Percentiles rank a stretch among this genome's conserved stretches.
Conservation (phyloP, 2,329 filamentous ascomycete genomes). For the Ceratocystis cubensis region DNA sequence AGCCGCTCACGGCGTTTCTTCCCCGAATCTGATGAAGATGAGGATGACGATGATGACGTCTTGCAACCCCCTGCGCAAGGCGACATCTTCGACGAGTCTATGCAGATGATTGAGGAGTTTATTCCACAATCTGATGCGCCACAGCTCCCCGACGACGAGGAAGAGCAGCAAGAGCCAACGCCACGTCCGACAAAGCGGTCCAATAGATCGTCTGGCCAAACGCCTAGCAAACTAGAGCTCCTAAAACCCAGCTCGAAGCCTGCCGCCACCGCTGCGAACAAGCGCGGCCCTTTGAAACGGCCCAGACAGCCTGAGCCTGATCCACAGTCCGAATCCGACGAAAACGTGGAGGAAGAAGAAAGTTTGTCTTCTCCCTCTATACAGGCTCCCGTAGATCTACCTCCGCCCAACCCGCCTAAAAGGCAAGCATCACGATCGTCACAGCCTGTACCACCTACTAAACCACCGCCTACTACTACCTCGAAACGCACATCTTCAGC, state of each 20-base stretch:
- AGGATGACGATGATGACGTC: constrained; percentile 23
- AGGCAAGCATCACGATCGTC: not conserved
- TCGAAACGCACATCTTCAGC: not conserved
- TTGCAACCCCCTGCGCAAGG: constrained; percentile 21
- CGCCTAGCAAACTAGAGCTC: not conserved
- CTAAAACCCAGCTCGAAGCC: not conserved
- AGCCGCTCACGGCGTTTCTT: not conserved
- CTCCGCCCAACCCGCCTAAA: not conserved
- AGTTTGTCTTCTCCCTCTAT: not conserved
- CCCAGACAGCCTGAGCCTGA: not conserved
- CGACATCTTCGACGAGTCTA: constrained; percentile 31
- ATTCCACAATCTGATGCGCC: constrained; percentile 23
- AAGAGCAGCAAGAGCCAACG: constrained; percentile 23
- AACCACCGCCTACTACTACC: not conserved
- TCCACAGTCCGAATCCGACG: not conserved
- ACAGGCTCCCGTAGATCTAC: not conserved
- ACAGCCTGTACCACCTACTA: not conserved
- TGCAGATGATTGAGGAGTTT: constrained; percentile 31
- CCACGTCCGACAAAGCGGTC: not conserved
- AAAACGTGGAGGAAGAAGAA: constrained; percentile 4
- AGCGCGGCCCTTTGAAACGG: not conserved
- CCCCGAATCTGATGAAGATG: constrained; percentile 24
- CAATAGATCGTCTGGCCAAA: not conserved
- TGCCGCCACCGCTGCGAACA: not conserved
- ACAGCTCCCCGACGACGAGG: constrained; percentile 22